Evolutionary conservation across 2,329 filamentous ascomycete species (phyloP).

Genomic region (Sclerotinia sclerotiorum): DNA sequence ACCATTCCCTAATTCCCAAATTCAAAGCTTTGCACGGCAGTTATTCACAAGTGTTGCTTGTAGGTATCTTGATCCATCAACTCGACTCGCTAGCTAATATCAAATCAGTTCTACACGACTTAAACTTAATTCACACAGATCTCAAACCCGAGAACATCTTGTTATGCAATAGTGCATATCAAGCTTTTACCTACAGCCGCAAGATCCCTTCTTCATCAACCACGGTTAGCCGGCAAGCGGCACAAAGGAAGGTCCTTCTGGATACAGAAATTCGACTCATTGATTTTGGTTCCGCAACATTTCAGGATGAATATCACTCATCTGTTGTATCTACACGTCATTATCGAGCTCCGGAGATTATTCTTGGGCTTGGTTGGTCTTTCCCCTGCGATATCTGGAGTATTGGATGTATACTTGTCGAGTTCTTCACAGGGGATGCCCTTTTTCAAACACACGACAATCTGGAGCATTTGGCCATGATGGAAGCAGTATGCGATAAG

Average conservation of each 20-base stretch:
- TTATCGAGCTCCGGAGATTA: conserved; percentile 70
- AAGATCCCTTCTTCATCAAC: conserved; percentile 67
- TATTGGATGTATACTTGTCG: conserved; percentile 70
- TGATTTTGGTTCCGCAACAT: conserved; percentile 70
- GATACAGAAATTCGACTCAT: conserved; percentile 70
- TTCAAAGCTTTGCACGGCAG: conserved; percentile 93
- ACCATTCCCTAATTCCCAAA: conserved; percentile 97
- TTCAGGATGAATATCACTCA: conserved; percentile 71
- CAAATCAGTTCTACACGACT: conserved; percentile 79
- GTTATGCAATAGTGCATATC: conserved; percentile 63
- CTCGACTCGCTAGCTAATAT: conserved; percentile 26
- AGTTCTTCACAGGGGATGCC: conserved; percentile 70
- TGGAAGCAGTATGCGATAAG: conserved; percentile 64
- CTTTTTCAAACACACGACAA: conserved; percentile 73
- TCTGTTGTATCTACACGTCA: conserved; percentile 70
- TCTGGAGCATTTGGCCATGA: conserved; percentile 72
- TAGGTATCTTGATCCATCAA: conserved; percentile 52
- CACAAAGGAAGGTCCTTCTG: conserved; percentile 62
- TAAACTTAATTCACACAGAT: conserved; percentile 94
- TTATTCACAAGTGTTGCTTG: conserved; percentile 97
- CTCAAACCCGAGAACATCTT: conserved; percentile 71
- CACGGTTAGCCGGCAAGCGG: conserved; percentile 59
- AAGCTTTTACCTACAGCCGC: conserved; percentile 70
- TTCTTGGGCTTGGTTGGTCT: conserved; percentile 69
- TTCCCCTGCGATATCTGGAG: conserved; percentile 74